Evolutionary conservation across 1,284 basidiomycete genomes (phyloP).

Genomic region (Malassezia restricta): DNA sequence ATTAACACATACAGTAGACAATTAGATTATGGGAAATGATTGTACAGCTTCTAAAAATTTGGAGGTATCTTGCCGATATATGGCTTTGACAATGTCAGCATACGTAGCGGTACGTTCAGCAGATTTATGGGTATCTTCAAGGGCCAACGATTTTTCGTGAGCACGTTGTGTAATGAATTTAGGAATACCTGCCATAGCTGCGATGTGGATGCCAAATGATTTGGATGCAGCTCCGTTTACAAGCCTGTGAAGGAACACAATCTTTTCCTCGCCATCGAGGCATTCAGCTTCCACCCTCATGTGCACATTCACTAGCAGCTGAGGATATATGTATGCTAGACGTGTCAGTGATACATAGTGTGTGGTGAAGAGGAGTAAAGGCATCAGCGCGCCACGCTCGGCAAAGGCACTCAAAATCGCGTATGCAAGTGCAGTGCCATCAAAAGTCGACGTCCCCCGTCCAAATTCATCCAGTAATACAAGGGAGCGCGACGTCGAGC

Average conservation of each 20-base stretch:
- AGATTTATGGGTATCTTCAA: background rate
- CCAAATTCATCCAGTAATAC: constrained; percentile 38
- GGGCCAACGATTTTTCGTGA: background rate
- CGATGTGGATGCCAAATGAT: constrained; percentile 42
- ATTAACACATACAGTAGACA: background rate
- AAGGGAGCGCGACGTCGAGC: constrained; percentile 45
- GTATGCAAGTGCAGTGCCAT: constrained; percentile 28
- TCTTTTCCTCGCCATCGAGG: constrained; percentile 10
- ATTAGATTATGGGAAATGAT: background rate
- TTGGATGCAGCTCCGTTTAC: constrained; percentile 21
- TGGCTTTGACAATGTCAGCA: background rate
- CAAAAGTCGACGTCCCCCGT: constrained; percentile 26
- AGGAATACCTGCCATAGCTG: constrained; percentile 27
- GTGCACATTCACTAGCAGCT: constrained; percentile 23
- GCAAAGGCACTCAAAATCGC: constrained; percentile 27
- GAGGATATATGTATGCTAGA: constrained; percentile 11
- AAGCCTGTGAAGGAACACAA: constrained; percentile 41
- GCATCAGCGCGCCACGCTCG: background rate
- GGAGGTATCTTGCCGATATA: background rate
- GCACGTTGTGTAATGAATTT: constrained; percentile 10
- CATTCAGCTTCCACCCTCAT: constrained; percentile 23
- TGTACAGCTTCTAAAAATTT: background rate
- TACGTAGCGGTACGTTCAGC: background rate
- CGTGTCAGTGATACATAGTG: constrained; percentile 32
- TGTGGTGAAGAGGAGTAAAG: constrained; percentile 32